Evolutionary conservation across 2,329 filamentous ascomycete genomes (phyloP).

Genomic region (Chaetomiaceae sp.): DNA sequence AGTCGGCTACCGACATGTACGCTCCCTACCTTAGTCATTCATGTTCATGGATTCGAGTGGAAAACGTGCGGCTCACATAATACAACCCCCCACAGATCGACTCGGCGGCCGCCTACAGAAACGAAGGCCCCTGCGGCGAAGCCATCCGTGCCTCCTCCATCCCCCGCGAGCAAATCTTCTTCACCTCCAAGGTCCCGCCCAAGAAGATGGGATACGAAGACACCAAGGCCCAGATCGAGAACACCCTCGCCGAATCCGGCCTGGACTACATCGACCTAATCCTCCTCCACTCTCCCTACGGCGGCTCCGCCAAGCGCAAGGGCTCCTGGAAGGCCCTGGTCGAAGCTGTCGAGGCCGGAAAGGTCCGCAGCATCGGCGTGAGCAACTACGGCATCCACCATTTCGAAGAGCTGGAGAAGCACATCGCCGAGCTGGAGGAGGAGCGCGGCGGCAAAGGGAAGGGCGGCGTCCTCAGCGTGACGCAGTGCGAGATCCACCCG

Average conservation of each 20-base stretch:
- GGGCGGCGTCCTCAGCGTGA: conserved; percentile 71
- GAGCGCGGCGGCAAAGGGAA: conserved; percentile 58
- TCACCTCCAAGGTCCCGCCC: conserved; percentile 53
- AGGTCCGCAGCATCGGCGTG: conserved; percentile 57
- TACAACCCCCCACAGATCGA: conserved; percentile 38
- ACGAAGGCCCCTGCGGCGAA: conserved; percentile 46
- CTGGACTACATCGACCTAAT: conserved; percentile 64
- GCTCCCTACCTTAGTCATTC: conserved; percentile 12
- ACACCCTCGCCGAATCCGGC: conserved; percentile 56
- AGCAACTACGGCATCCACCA: conserved; percentile 63
- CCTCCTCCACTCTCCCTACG: conserved; percentile 58
- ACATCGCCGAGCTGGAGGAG: conserved; percentile 57
- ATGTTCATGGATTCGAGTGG: neutral
- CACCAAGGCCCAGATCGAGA: conserved; percentile 58
- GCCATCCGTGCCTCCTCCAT: conserved; percentile 37
- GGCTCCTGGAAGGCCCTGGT: conserved; percentile 59
- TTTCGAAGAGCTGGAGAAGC: conserved; percentile 53
- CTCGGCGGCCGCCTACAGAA: conserved; percentile 48
- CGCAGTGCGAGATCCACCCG: conserved; percentile 86
- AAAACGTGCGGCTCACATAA: neutral
- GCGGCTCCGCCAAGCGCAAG: conserved; percentile 51
- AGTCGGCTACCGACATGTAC: conserved; percentile 50
- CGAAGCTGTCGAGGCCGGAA: conserved; percentile 57
- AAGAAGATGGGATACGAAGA: conserved; percentile 51
- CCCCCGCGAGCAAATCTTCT: conserved; percentile 47